Percentiles rank a stretch among this genome's conserved stretches.
These are phyloP conservation scores for Pelargonium australe DNA, from an alignment of 441 rosid species.

Conservation along the genomic window DNA sequence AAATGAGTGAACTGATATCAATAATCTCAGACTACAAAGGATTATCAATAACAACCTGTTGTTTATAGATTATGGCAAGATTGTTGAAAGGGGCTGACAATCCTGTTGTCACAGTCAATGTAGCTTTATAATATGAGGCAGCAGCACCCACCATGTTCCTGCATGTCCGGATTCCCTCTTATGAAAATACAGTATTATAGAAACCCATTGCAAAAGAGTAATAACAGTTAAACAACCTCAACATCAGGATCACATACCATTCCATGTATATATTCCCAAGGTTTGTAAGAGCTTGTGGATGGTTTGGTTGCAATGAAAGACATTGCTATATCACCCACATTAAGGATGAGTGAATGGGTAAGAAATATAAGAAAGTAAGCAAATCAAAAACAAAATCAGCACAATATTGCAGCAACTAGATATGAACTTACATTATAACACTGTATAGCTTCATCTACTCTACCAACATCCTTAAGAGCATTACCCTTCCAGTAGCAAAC, in stretches of 20 bases:
- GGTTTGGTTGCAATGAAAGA: constrained; percentile 80
- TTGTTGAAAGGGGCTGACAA: constrained; percentile 95
- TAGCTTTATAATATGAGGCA: constrained; percentile 81
- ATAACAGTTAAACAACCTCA: background rate
- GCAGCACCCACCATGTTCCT: constrained; percentile 89
- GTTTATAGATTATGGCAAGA: constrained; percentile 95
- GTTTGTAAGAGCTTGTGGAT: constrained; percentile 96
- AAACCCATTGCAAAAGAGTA: background rate
- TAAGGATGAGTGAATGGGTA: constrained; percentile 6
- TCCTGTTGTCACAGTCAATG: constrained; percentile 86
- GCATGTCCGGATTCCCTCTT: constrained; percentile 9
- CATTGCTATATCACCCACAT: constrained; percentile 63
- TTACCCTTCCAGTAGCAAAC: constrained; percentile 59
- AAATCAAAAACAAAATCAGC: background rate
- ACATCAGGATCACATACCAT: constrained; percentile 46
- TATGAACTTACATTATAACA: constrained; percentile 70
- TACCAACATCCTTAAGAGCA: constrained; percentile 88
- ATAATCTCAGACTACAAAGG: background rate
- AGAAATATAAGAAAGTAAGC: constrained; percentile 5
- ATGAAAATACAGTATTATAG: background rate
- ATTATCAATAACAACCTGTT: constrained; percentile 53
- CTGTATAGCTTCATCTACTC: constrained; percentile 87
- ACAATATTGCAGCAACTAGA: background rate
- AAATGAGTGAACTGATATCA: background rate
- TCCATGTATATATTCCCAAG: constrained; percentile 98